These are phyloP conservation scores for Lentinula lateritia DNA, from an alignment of 768 basidiomycete species.

Conservation along the genomic window DNA sequence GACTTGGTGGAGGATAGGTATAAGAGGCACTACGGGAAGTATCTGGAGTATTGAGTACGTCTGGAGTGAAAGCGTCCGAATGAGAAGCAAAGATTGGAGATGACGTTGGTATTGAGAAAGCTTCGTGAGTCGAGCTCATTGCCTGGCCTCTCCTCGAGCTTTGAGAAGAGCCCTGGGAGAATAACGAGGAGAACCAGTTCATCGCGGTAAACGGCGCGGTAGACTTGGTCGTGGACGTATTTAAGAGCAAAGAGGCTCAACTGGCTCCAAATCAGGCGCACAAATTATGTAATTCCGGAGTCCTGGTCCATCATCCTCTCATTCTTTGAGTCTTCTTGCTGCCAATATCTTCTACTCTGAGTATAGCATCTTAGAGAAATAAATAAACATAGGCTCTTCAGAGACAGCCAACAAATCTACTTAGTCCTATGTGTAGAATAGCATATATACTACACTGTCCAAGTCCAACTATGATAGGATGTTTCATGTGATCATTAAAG, in stretches of 20 bases:
- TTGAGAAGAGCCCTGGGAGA: constrained; percentile 45
- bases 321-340: neutral
- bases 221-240: neutral
- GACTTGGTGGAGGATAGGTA: constrained; percentile 74
- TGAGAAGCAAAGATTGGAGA: constrained; percentile 53
- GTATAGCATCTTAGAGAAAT: neutral
- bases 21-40: constrained; percentile 46
- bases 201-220: constrained; percentile 27
- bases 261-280: neutral
- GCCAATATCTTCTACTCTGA: neutral
- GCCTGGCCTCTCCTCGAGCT: constrained; percentile 56
- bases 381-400: neutral
- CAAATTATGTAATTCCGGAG: neutral
- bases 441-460: too few species aligned
- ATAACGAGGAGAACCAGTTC: constrained; percentile 72
- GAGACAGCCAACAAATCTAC: too few species aligned
- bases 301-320: neutral
- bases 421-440: too few species aligned
- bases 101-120: constrained; percentile 78
- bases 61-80: constrained; percentile 56
- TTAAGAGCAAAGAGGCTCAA: neutral
- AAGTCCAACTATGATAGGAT: too few species aligned
- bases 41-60: constrained; percentile 44
- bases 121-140: constrained; percentile 77
- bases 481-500: too few species aligned